These are phyloP conservation scores for Suillus lakei DNA, from an alignment of 768 basidiomycete genomes.

Conservation along the genomic window DNA sequence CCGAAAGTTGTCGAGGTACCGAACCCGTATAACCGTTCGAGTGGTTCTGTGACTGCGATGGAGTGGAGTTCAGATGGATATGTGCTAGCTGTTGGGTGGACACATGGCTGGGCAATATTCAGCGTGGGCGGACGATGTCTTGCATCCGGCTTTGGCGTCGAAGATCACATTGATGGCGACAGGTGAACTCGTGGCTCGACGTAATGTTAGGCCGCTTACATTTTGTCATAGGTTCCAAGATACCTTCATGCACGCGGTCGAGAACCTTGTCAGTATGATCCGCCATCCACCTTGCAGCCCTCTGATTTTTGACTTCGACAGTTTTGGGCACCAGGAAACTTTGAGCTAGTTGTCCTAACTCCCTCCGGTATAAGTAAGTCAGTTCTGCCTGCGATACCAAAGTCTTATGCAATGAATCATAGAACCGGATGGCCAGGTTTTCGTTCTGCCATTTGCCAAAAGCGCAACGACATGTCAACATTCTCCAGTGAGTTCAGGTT, in stretches of 20 bases:
- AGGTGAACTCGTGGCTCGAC: constrained; percentile 36
- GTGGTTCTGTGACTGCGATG: constrained; percentile 67
- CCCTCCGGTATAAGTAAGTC: constrained; percentile 55
- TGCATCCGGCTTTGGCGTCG: constrained; percentile 75
- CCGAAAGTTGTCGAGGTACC: constrained; percentile 69
- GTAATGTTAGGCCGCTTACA: background rate
- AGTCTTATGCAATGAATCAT: constrained; percentile 16
- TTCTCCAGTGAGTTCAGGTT: constrained; percentile 67
- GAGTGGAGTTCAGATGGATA: constrained; percentile 98
- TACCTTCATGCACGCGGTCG: constrained; percentile 82
- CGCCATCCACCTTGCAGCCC: background rate
- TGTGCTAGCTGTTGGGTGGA: constrained; percentile 92
- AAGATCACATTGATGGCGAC: constrained; percentile 60
- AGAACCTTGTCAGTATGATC: constrained; percentile 60
- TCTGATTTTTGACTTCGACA: constrained; percentile 32
- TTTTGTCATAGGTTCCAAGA: constrained; percentile 67
- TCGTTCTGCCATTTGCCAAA: constrained; percentile 90
- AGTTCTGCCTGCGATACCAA: background rate
- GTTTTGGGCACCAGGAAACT: constrained; percentile 96
- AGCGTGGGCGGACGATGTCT: constrained; percentile 89
- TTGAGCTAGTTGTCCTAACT: constrained; percentile 82
- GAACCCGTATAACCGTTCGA: constrained; percentile 58
- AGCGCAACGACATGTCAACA: constrained; percentile 92
- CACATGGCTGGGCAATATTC: constrained; percentile 88
- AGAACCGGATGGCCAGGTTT: constrained; percentile 76